Base-by-base conservation (phyloP, 2,329 filamentous ascomycete species). In the Aaosphaeria arxii region DNA sequence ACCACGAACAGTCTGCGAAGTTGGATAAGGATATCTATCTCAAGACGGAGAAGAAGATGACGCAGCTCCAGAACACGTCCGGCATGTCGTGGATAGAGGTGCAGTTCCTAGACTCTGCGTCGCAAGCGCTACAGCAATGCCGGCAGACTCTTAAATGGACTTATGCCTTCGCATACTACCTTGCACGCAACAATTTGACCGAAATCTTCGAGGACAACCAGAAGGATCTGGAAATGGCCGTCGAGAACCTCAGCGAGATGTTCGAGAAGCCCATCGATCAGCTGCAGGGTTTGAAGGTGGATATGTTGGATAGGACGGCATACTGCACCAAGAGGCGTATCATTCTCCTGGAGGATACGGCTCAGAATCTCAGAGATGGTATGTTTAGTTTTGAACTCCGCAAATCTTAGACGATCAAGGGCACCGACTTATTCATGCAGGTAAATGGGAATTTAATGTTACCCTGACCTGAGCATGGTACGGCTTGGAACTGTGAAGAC, bases 131-230 rank as follows among this genome's bases (percentile, higher is more conserved):
- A 11, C 92, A 97, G 74, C 91, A 90, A 42, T 99, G 94, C 71
- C 88, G 94, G n/a, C 92, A 97, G 74, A 99, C 94, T 0, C 79
- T 99, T 5, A 99, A 99, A 75, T 99, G 94, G 94, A 99, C 94
- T 0, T 99, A 99, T 63, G 94, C 94, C 0, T 99, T 99, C 72
- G 94, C 94, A 1, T 99, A 94, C 69, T 99, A 99, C 66, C 83
- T 99, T n/a, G 87, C 87, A 3, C 85, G 90, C 47, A 97, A 96
- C 78, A 97, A 99, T 65, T 76, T 94, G 47, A 97, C 94, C 0
- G 89, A 92, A 66, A 97, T 99, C 46, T 99, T 99, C 51, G 94
- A 99, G 70, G 91, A 97, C 70, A 99, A 99, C 69, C 94, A 99
- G 65, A 96, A 96, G 71, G 94, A 99, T 67, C 75, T 99, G 28